Conservation (phyloP, 257 asterid genomes). For the Salvia splendens region DNA sequence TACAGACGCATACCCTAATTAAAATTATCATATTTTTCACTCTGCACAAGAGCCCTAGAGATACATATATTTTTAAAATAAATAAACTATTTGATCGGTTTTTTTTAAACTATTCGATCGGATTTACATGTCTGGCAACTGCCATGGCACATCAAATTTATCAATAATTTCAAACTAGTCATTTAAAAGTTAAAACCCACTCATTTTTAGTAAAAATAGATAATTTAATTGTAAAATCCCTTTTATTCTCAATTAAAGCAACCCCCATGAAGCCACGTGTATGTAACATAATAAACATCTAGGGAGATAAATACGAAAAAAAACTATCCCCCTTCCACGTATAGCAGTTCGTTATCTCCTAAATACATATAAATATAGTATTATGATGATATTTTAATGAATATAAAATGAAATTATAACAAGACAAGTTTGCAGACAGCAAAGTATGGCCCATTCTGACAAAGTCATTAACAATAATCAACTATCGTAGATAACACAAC, state of each 20-base stretch:
- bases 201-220: no score
- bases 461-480: neutral
- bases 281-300: neutral
- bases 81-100: no score
- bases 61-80: no score
- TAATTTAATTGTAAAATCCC: no score
- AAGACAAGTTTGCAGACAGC: slow-evolving; percentile 11
- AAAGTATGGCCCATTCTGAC: slow-evolving; percentile 24
- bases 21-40: no score
- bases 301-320: slow-evolving; percentile 16
- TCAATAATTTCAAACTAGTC: no score
- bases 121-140: neutral
- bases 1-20: neutral
- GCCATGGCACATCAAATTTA: no score
- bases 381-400: neutral
- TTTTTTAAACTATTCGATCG: no score
- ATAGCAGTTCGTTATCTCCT: neutral
- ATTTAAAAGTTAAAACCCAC: no score
- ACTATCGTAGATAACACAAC: slow-evolving; percentile 14
- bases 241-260: neutral
- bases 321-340: neutral
- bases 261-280: slow-evolving; percentile 39
- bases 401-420: slow-evolving; percentile 5
- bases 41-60: no score
- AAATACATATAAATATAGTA: no score